Base-by-base conservation (phyloP, 2,329 filamentous ascomycete species). In the Botryotinia globosa region DNA sequence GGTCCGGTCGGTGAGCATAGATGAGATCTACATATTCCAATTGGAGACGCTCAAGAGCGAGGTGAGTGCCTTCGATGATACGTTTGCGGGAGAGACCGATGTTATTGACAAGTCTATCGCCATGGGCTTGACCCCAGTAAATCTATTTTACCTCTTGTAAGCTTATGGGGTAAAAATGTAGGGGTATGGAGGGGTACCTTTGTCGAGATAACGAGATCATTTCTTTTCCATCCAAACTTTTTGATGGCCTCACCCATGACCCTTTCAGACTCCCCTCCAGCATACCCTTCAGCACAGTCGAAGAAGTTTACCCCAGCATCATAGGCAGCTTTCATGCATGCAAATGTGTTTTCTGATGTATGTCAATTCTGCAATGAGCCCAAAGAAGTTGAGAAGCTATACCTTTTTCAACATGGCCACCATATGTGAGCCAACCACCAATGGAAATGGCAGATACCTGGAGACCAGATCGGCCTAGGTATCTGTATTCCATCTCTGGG, bases 401-500 rank as follows among this genome's bases (percentile, higher is more conserved):
- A 89, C 89, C 88, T 79, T 89, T 87, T 72, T 90, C 89, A 44
- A 93, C 89, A 77, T 92, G 90, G 29, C 91, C 91, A 71, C 92
- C 92, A 76, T 92, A 93, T 0, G 92, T 94, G 69, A 94, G 85
- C 90, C 90, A 91, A 76, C 89, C 88, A 73, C 89, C 92, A 4
- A 94, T 85, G 2, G 90, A 90, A 75, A 94, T 91, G 63, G 89
- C 87, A 42, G 91, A 94, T 48, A 94, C 91, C 80, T 93, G 89
- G 29, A 94, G 86, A 71, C 92, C 91, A 25, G 90, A 91, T 56
- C 87, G 87, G 78, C 92, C 91, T 12, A 93, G 85, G 82, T 89
- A 89, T 77, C 91, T 89, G 82, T 93, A 93, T 78, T 90, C 85
- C 91, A 92, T 93, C 71, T 81, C 82, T 70, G 82, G 84, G 69